Evolutionary conservation across 352 stramenopile species (phyloP).

Genomic region (Phytophthora colocasiae): DNA sequence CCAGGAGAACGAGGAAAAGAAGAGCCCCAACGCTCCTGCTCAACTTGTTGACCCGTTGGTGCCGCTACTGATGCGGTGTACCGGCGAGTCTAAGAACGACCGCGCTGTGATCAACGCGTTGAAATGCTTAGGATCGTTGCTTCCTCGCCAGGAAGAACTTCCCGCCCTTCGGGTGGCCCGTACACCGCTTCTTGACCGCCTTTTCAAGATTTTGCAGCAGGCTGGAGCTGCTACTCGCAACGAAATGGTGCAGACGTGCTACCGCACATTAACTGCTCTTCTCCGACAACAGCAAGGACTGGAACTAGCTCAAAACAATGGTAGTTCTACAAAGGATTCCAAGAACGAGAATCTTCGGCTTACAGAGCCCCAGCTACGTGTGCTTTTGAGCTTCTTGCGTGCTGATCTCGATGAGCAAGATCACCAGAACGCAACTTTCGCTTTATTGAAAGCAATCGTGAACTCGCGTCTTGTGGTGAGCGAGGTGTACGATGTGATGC

Average conservation of each 20-base stretch:
- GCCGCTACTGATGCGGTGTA: slow-evolving; percentile 91
- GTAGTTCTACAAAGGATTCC: slow-evolving; percentile 14
- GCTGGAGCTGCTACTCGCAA: slow-evolving; percentile 92
- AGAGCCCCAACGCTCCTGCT: slow-evolving; percentile 32
- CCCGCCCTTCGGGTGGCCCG: slow-evolving; percentile 89
- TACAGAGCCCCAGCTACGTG: slow-evolving; percentile 76
- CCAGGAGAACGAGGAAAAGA: slow-evolving; percentile 21
- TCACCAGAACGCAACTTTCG: slow-evolving; percentile 96
- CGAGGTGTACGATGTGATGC: slow-evolving; percentile 97
- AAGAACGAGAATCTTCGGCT: slow-evolving; percentile 63
- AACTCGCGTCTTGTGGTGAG: slow-evolving; percentile 92
- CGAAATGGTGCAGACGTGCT: slow-evolving; percentile 96
- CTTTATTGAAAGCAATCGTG: slow-evolving; percentile 93
- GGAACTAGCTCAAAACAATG: slow-evolving; percentile 39
- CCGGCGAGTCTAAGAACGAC: slow-evolving; percentile 92
- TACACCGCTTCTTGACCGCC: slow-evolving; percentile 85
- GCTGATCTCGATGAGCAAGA: slow-evolving; percentile 93
- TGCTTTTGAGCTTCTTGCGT: slow-evolving; percentile 93
- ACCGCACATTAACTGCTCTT: slow-evolving; percentile 93
- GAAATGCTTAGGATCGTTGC: slow-evolving; percentile 91
- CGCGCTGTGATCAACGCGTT: slow-evolving; percentile 93
- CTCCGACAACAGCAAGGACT: slow-evolving; percentile 64
- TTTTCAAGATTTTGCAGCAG: slow-evolving; percentile 93
- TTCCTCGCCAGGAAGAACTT: slow-evolving; percentile 84
- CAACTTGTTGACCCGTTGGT: slow-evolving; percentile 93